These are phyloP conservation scores for Trametes cubensis DNA, from an alignment of 768 basidiomycete species.

Conservation along the genomic window DNA sequence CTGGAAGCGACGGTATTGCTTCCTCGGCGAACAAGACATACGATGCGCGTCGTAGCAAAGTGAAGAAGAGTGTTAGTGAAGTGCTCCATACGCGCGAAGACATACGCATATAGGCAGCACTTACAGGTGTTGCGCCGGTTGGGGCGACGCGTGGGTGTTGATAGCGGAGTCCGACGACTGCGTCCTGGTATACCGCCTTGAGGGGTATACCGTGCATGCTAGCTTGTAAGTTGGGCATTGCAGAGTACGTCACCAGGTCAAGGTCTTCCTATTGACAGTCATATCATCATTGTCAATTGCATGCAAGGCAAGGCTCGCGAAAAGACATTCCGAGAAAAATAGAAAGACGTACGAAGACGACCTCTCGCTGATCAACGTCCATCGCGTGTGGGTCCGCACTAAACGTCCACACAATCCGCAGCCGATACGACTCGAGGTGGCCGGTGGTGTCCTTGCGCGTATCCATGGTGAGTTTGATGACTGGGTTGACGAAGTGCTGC, in stretches of 20 bases:
- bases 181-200: conserved; percentile 78
- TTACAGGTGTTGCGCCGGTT: conserved; percentile 37
- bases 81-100: too few species aligned
- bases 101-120: conserved; percentile 9
- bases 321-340: too few species aligned
- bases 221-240: conserved; percentile 38
- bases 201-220: conserved; percentile 63
- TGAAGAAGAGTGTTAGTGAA: too few species aligned
- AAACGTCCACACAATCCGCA: conserved; percentile 69
- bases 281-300: not conserved
- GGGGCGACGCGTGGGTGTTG: conserved; percentile 49
- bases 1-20: conserved; percentile 79
- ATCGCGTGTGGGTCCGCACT: conserved; percentile 38
- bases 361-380: conserved; percentile 52
- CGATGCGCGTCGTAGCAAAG: conserved; percentile 5
- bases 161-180: conserved; percentile 76
- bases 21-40: not conserved
- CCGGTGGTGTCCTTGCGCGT: conserved; percentile 46
- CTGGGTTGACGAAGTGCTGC: conserved; percentile 79
- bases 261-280: conserved; percentile 66
- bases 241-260: conserved; percentile 71
- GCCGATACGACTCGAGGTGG: conserved; percentile 62
- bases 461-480: conserved; percentile 65
- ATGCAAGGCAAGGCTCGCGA: too few species aligned
- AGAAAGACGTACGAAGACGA: conserved; percentile 63